Evolutionary conservation across 768 basidiomycete genomes (phyloP), one percentile per base, ranked within the genome.

Genomic region (Cantharellus anzutake): DNA sequence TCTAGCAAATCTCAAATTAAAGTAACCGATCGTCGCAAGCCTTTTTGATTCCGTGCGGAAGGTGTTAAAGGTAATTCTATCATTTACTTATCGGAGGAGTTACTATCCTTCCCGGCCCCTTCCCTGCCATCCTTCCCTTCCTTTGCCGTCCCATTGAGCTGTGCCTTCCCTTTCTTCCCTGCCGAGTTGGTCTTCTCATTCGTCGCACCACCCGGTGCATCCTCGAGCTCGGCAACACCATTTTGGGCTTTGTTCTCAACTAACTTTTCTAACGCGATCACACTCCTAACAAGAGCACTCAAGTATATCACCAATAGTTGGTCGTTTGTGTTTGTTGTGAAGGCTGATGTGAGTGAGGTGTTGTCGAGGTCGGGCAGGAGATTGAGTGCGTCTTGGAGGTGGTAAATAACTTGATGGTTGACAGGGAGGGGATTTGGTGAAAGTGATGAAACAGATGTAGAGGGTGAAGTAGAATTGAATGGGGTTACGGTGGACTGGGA

Each of bases 341-440:
- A 94, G 65, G 85, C 82, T 64, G 80, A 76, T 56, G 80, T 84
- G 64, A 81, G 73, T 39, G 72, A 74, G 4, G 74, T 67, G 63
- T 84, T 83, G 59, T 79, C 78, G 59, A 98, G 74, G 70, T 94
- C 86, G 0, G 94, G 94, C 0, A 99, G 79, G 14, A 97, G 76
- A 68, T 94, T 97, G 60, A 97, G 77, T 55, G 89, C 85, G 70
- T 99, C 93, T 70, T 99, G 94, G 2, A 99, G 77, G 72, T 93
- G 83, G 68, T 97, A 94, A 4, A 93, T 74, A 68, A 99, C 90
- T 70, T 92, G 88, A 72, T 97, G 92, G 72, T 97, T 97, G 61
- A 97, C 82, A 1, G 91, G 90, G 76, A 96, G 79, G 57, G 74
- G 75, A 16, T 90, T 90, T n/a, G n/a, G n/a, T n/a, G n/a, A n/a